These are phyloP conservation scores for Wolfiporia cocos DNA, from an alignment of 1,284 basidiomycete species.

Conservation along the genomic window DNA sequence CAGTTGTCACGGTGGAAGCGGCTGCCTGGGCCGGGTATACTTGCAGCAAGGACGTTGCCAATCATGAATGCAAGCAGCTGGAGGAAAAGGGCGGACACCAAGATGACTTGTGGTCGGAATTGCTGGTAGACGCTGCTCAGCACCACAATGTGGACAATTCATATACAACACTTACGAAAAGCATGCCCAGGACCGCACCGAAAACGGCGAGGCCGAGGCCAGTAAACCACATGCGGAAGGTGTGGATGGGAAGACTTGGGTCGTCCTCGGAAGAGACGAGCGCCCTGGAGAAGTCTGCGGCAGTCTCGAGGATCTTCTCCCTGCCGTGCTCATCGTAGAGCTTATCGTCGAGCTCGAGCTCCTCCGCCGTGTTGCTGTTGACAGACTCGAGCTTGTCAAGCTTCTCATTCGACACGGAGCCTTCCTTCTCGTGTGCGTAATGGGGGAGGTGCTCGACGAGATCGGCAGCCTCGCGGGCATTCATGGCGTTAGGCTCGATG, in stretches of 20 bases:
- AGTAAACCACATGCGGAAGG: conserved; percentile 44
- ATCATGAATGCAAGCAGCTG: conserved; percentile 41
- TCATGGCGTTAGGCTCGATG: conserved; percentile 3
- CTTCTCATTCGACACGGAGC: conserved; percentile 3
- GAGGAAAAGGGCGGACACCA: conserved; percentile 51
- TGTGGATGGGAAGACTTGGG: conserved; percentile 41
- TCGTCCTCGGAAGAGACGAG: conserved; percentile 56
- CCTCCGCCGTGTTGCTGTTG: not conserved
- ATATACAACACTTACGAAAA: conserved; percentile 36
- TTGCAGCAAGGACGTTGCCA: conserved; percentile 34
- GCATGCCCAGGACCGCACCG: conserved; percentile 50
- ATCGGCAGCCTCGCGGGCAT: conserved; percentile 4
- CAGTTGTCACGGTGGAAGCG: conserved; percentile 33
- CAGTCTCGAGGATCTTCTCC: conserved; percentile 39
- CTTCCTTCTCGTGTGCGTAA: conserved; percentile 1
- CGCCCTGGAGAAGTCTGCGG: conserved; percentile 40
- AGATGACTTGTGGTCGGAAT: conserved; percentile 49
- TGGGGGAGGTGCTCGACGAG: conserved; percentile 5
- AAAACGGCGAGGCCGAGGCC: conserved; percentile 46
- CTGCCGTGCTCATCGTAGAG: conserved; percentile 19
- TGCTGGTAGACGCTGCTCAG: conserved; percentile 10
- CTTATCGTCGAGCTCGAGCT: conserved; percentile 4
- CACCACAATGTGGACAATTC: conserved; percentile 3
- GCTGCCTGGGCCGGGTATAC: conserved; percentile 40
- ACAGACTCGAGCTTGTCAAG: conserved; percentile 1